Base-by-base conservation (phyloP, 2,329 filamentous ascomycete species). In the Xylaria sp. region DNA sequence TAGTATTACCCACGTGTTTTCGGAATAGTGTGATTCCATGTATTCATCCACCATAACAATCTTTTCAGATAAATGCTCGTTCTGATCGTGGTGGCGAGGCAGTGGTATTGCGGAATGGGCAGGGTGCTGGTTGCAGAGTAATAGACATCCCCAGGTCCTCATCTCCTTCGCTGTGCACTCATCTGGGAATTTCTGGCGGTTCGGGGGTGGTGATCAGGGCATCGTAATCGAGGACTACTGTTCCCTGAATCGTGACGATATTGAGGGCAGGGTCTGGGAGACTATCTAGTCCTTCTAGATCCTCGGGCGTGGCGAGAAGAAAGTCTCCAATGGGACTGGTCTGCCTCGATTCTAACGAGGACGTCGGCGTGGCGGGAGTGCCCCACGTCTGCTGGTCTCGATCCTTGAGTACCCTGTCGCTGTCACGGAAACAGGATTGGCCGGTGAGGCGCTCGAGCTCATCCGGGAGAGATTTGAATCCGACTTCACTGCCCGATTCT, bases 201-300 rank as follows among this genome's bases (percentile, higher is more conserved):
- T 63, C 59, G 2, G 67, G 63, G 13, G 60, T 67, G n/a, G 56
- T 60, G 8, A 54, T 56, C 12, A 60, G 18, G n/a, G 7, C 9
- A 51, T 37, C 18, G 31, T 15, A 57, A 8, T 67, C 39, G 15
- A 39, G 7, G 34, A 23, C 25, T 10, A 37, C 39, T 1, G 23
- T 58, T 39, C 23, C 13, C 7, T 25, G 28, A 18, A 25, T 8
- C 4, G 20, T 54, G 15, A 15, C 12, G 7, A 37, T 25, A 39
- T 62, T 25, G 9, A 39, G 31, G 6, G 9, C 7, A n/a, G 34
- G 12, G 13, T 56, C 56, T 5, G 55, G 28, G 13, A 59, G 34
- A 23, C 34, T 31, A 18, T 55, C 58, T 5, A 50, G 18, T 20
- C n/a, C 44, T 10, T 23, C 41, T 13, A n/a, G 25, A 28, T 57